Evolutionary conservation across 1,284 basidiomycete genomes (phyloP), one percentile per base, ranked within the genome.

Genomic region (Puccinia coronata): DNA sequence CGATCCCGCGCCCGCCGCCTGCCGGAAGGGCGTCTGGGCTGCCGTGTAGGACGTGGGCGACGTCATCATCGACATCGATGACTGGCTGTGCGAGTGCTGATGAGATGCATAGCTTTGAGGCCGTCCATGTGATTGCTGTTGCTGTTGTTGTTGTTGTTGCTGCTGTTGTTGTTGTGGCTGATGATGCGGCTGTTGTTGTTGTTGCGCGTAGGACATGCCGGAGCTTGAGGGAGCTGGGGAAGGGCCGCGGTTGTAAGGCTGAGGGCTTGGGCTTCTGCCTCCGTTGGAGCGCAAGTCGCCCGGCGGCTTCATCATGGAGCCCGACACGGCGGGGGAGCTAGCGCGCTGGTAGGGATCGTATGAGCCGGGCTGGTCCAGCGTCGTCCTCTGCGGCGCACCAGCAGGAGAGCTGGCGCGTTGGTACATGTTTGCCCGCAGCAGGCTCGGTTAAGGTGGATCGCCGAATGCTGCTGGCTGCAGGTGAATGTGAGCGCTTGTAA

Each of bases 31-130:
- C 20, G 34, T 28, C 31, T 71, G 78, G 23, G 79, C 83, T n/a
- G 69, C 69, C 3, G 34, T n/a, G 63, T 78, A 82, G 11, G 73
- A 75, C 16, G 49, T 81, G 43, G 82, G 69, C 4, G 73, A 65
- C 14, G 69, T n/a, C 59, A 75, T 55, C 65, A 78, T 79, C 25
- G 47, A 11, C 47, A 57, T 72, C 36, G 65, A 71, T 14, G 69
- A 61, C 36, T 70, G 77, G 28, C 77, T 71, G 55, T 80, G 78
- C n/a, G 67, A 72, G 36, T 61, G 69, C 59, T 59, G 69, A 59
- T 61, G 78, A 47, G 12, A 28, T 9, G 28, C 63, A 51, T 79
- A 25, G 65, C 53, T 79, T 70, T 47, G 41, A n/a, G 65, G 25
- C 14, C 77, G 34, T 9, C 28, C 63, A 25, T 43, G 63, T 14